phyloP scores from a whole-genome alignment of 169 alveolate species.

The Plasmodium vinckei region DNA sequence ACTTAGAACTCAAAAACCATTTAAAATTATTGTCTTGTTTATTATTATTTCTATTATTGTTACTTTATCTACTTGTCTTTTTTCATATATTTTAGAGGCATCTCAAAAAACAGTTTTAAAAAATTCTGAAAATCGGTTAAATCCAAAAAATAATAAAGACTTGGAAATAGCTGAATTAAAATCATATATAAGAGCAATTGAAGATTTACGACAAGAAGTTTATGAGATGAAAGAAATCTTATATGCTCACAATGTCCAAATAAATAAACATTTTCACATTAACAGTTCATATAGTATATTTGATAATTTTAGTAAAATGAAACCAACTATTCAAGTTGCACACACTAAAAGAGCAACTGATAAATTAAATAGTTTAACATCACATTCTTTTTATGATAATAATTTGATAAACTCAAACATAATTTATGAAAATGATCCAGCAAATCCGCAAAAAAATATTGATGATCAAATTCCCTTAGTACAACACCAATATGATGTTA shows the following conservation, averaged over 20 bases:
- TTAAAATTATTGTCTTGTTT: constrained; percentile 31
- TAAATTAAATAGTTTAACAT: constrained; percentile 20
- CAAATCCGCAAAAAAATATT: background rate
- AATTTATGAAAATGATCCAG: background rate
- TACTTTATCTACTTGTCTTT: constrained; percentile 28
- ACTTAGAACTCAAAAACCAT: constrained; percentile 17
- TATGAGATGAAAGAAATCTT: constrained; percentile 61
- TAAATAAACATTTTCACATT: constrained; percentile 41
- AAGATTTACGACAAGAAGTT: constrained; percentile 63
- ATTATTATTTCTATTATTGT: constrained; percentile 24
- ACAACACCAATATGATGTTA: constrained; percentile 43
- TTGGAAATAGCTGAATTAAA: constrained; percentile 20
- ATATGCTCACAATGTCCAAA: constrained; percentile 36
- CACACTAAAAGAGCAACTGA: constrained; percentile 25
- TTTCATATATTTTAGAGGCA: constrained; percentile 52
- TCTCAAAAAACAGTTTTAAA: constrained; percentile 38
- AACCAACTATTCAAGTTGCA: constrained; percentile 17
- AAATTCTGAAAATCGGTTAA: constrained; percentile 9
- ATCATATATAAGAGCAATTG: constrained; percentile 54
- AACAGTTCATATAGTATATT: constrained; percentile 37
- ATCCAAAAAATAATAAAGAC: constrained; percentile 13
- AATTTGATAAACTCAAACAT: background rate
- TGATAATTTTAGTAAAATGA: constrained; percentile 42
- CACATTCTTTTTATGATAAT: constrained; percentile 27
- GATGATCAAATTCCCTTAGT: background rate